Evolutionary conservation across 306 rosid species (phyloP).

Genomic region (Herpetospermum pedunculosum): DNA sequence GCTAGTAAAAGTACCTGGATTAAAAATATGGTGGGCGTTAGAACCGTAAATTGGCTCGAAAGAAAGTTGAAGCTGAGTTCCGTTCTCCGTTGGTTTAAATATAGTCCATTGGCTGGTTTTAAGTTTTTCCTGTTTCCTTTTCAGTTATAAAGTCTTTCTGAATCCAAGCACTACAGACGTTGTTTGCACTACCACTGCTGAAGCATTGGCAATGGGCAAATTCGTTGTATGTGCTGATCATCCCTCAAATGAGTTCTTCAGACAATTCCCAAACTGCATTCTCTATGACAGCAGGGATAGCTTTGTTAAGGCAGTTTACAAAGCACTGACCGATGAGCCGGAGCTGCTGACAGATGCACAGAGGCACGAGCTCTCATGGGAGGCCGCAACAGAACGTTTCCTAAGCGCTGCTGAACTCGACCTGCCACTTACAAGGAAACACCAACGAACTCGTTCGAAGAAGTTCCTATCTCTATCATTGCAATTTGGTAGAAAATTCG

Average conservation of each 20-base stretch:
- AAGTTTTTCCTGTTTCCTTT: slow-evolving; percentile 13
- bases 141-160: slow-evolving; percentile 79
- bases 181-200: slow-evolving; percentile 97
- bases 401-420: slow-evolving; percentile 44
- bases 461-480: slow-evolving; percentile 41
- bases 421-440: slow-evolving; percentile 15
- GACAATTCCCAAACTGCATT: slow-evolving; percentile 80
- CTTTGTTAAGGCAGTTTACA: slow-evolving; percentile 45
- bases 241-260: slow-evolving; percentile 91
- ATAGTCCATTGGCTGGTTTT: not conserved
- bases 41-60: not conserved
- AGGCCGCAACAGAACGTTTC: slow-evolving; percentile 80
- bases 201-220: slow-evolving; percentile 96
- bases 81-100: not conserved
- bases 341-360: slow-evolving; percentile 52
- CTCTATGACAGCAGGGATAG: slow-evolving; percentile 33
- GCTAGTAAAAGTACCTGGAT: not conserved
- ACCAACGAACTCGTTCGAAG: slow-evolving; percentile 25
- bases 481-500: slow-evolving; percentile 25
- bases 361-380: slow-evolving; percentile 69
- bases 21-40: not conserved
- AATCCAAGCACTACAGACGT: slow-evolving; percentile 97
- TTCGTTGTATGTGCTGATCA: slow-evolving; percentile 74
- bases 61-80: not conserved
- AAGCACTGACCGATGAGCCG: slow-evolving; percentile 56